phyloP scores from a whole-genome alignment of 441 rosid species.

The Isatis lusitanica region DNA sequence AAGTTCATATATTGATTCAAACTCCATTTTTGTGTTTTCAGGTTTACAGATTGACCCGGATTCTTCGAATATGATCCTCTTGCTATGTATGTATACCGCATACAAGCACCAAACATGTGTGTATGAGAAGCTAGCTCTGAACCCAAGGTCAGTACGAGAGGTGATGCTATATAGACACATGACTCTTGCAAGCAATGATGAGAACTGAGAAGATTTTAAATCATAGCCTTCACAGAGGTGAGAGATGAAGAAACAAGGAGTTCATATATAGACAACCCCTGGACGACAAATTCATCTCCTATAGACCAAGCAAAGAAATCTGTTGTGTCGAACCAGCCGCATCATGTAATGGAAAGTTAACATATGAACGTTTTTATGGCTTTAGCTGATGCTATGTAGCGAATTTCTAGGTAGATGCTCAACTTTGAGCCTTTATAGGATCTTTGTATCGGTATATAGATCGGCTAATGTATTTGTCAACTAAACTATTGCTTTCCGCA shows the following conservation, averaged over 20 bases:
- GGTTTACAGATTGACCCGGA: constrained; percentile 85
- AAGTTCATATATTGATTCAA: not conserved
- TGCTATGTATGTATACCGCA: not conserved
- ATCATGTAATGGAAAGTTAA: constrained; percentile 10
- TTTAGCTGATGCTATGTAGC: constrained; percentile 14
- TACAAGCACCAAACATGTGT: constrained; percentile 11
- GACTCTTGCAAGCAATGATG: constrained; percentile 1
- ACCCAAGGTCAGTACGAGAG: not conserved
- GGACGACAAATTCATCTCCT: not conserved
- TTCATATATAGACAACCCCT: not conserved
- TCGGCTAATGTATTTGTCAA: constrained; percentile 8
- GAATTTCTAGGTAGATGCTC: not conserved
- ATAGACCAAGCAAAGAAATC: constrained; percentile 15
- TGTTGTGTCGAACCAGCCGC: not conserved
- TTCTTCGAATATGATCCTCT: constrained; percentile 62
- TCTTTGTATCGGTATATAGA: constrained; percentile 12
- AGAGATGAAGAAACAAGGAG: not conserved
- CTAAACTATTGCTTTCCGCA: constrained; percentile 23
- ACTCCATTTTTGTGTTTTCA: constrained; percentile 31
- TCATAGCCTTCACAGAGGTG: not conserved
- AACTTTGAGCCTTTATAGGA: not conserved
- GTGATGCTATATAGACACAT: not conserved
- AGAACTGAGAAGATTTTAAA: not conserved
- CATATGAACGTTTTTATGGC: not conserved
- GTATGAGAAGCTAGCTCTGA: constrained; percentile 16